Evolutionary conservation across 2,329 filamentous ascomycete genomes (phyloP).

Genomic region (Elsinoe fawcettii): DNA sequence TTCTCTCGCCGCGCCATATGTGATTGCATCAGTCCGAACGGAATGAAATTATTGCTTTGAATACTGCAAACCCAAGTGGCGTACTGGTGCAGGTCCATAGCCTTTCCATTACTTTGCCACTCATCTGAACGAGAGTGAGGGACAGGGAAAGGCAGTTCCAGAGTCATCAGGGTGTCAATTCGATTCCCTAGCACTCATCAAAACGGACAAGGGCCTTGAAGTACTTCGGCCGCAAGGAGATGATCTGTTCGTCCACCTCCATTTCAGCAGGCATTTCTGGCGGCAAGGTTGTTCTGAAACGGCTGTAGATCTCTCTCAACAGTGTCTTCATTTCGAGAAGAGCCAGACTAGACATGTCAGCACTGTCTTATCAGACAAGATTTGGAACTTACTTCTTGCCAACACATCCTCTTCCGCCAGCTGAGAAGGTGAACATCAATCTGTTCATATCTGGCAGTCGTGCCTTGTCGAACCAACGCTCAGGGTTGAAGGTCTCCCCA

Average conservation of each 20-base stretch:
- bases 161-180: too few relatives aligned
- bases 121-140: too few relatives aligned
- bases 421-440: slow-evolving; percentile 19
- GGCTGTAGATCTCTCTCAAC: slow-evolving; percentile 16
- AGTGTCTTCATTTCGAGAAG: slow-evolving; percentile 20
- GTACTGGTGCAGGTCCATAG: too few relatives aligned
- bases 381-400: slow-evolving; percentile 16
- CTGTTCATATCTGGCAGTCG: slow-evolving; percentile 36
- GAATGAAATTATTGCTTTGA: too few relatives aligned
- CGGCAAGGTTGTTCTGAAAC: slow-evolving; percentile 8
- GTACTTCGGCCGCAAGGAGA: slow-evolving; percentile 16
- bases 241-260: slow-evolving; percentile 17
- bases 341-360: slow-evolving; percentile 10
- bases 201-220: slow-evolving; percentile 16
- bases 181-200: slow-evolving; percentile 10
- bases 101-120: too few relatives aligned
- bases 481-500: slow-evolving; percentile 39
- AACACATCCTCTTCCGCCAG: slow-evolving; percentile 17
- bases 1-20: too few relatives aligned
- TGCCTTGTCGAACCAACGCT: slow-evolving; percentile 39
- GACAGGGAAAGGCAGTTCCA: too few relatives aligned
- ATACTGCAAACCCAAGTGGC: too few relatives aligned
- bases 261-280: slow-evolving; percentile 16
- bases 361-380: background rate
- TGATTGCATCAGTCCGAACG: too few relatives aligned